phyloP scores from a whole-genome alignment of 2,329 filamentous ascomycete genomes.

The Tolypocladium ophioglossoides region DNA sequence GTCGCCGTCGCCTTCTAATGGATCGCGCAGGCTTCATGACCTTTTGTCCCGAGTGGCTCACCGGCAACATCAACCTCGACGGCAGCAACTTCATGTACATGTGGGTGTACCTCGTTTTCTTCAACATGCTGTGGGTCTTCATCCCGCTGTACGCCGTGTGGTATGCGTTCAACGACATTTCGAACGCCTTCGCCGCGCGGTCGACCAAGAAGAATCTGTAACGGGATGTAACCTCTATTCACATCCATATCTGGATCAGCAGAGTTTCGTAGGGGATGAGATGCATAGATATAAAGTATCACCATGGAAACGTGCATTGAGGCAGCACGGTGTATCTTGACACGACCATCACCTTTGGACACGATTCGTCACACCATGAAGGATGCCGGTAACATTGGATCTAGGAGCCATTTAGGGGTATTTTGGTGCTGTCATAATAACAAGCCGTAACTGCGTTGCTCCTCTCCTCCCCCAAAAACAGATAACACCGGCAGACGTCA shows the following conservation, averaged over 20 bases:
- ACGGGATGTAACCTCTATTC: background rate
- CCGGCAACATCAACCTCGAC: conserved; percentile 50
- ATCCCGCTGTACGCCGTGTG: conserved; percentile 50
- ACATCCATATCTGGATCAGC: background rate
- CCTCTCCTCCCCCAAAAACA: background rate
- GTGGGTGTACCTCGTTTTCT: conserved; percentile 59
- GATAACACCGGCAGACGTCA: background rate
- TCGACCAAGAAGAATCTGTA: conserved; percentile 19
- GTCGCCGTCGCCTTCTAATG: background rate
- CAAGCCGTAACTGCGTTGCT: background rate
- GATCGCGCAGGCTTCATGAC: conserved; percentile 52
- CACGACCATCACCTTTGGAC: too few species aligned
- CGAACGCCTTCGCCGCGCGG: conserved; percentile 34
- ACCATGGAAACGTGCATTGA: background rate
- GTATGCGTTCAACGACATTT: conserved; percentile 43
- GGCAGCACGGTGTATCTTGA: background rate
- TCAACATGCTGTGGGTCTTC: conserved; percentile 58
- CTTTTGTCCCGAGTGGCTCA: conserved; percentile 60
- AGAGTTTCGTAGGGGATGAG: background rate
- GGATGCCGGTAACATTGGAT: background rate
- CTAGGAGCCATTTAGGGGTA: conserved; percentile 6
- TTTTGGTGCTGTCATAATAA: background rate
- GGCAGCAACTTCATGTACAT: conserved; percentile 57
- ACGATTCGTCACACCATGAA: too few species aligned
- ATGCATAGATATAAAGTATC: background rate